Conservation (phyloP, 2,329 filamentous ascomycete genomes). For the Alternaria hordeiaustralica region DNA sequence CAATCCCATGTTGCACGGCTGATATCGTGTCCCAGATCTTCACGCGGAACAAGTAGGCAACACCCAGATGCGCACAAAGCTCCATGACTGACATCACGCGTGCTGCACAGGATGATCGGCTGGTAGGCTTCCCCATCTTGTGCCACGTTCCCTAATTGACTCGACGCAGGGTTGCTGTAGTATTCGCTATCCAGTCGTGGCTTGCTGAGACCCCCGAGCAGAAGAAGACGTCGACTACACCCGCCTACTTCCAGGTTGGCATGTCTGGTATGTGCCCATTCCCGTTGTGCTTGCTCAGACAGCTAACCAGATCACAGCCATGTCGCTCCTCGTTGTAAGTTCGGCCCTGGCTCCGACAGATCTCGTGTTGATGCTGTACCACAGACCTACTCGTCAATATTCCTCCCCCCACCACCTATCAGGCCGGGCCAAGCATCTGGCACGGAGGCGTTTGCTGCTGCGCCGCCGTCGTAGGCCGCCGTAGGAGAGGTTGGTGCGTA, state of each 20-base stretch:
- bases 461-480: slow-evolving; percentile 48
- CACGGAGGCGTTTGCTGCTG: slow-evolving; percentile 58
- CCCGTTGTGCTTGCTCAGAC: neutral
- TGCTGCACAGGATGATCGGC: slow-evolving; percentile 63
- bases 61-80: slow-evolving; percentile 6
- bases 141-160: slow-evolving; percentile 18
- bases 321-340: slow-evolving; percentile 56
- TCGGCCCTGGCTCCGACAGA: neutral
- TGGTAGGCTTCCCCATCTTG: slow-evolving; percentile 55
- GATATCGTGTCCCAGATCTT: slow-evolving; percentile 69
- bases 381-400: slow-evolving; percentile 67
- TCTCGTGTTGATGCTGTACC: slow-evolving; percentile 20
- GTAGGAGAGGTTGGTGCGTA: neutral
- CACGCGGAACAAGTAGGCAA: slow-evolving; percentile 77
- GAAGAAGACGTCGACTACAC: slow-evolving; percentile 70
- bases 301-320: slow-evolving; percentile 38
- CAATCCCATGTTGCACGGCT: slow-evolving; percentile 31
- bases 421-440: slow-evolving; percentile 45
- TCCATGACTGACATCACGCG: slow-evolving; percentile 24
- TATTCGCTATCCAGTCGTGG: slow-evolving; percentile 79
- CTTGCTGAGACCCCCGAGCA: slow-evolving; percentile 74
- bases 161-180: slow-evolving; percentile 68
- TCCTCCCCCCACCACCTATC: slow-evolving; percentile 62
- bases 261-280: slow-evolving; percentile 72
- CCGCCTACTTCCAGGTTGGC: slow-evolving; percentile 75